Evolutionary conservation across 2,329 filamentous ascomycete genomes (phyloP).

Genomic region (Alternaria consortialis): DNA sequence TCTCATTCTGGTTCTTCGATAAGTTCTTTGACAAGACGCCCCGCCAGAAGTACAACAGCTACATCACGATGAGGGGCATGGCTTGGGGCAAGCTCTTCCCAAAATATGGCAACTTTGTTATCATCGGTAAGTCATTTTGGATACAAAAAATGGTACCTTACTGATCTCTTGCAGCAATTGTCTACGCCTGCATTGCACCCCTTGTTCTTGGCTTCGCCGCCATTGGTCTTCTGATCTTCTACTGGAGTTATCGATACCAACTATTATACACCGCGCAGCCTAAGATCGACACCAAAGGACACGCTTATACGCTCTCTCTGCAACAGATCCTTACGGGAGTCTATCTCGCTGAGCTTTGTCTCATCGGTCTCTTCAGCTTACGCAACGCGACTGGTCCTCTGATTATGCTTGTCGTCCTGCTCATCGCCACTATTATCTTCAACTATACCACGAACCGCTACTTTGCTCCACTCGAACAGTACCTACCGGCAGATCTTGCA

Average conservation of each 20-base stretch:
- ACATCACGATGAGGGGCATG: conserved; percentile 44
- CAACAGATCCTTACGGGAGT: conserved; percentile 85
- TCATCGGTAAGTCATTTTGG: conserved; percentile 46
- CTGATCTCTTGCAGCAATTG: conserved; percentile 67
- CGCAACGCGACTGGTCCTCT: conserved; percentile 45
- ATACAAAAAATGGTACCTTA: not conserved
- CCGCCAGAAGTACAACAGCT: conserved; percentile 50
- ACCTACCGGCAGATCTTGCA: conserved; percentile 45
- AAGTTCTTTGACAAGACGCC: conserved; percentile 80
- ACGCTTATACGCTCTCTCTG: conserved; percentile 86
- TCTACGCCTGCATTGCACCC: conserved; percentile 87
- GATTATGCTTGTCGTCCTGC: conserved; percentile 43
- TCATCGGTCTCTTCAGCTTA: conserved; percentile 80
- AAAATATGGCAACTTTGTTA: conserved; percentile 52
- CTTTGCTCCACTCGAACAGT: conserved; percentile 47
- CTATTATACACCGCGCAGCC: conserved; percentile 86
- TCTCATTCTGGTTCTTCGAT: conserved; percentile 78
- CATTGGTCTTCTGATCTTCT: conserved; percentile 80
- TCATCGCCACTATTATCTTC: conserved; percentile 45
- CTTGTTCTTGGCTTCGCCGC: conserved; percentile 84
- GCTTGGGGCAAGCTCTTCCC: conserved; percentile 54
- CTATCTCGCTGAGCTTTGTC: conserved; percentile 82
- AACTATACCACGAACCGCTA: conserved; percentile 47
- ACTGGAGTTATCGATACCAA: conserved; percentile 90
- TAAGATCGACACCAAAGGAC: conserved; percentile 84